Percentiles rank a stretch among this genome's conserved stretches.
Conservation (phyloP, 2,329 filamentous ascomycete genomes). For the Clarireedia paspali region DNA sequence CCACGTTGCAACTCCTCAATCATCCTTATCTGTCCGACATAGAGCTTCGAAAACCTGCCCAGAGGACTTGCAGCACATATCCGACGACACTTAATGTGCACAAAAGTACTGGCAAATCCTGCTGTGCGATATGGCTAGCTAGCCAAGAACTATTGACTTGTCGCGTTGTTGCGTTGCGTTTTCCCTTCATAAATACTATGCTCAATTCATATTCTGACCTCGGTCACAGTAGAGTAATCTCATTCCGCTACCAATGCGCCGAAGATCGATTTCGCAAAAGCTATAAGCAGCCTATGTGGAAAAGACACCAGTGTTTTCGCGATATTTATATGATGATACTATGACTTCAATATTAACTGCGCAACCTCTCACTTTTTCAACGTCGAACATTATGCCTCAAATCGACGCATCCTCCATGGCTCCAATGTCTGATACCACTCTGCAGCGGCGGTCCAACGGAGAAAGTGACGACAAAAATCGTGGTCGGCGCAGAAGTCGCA, state of each 20-base stretch:
- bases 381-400: slow-evolving; percentile 22
- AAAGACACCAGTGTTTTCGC: background rate
- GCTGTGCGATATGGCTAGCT: slow-evolving; percentile 4
- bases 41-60: background rate
- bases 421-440: slow-evolving; percentile 19
- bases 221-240: slow-evolving; percentile 9
- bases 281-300: background rate
- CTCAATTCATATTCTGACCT: slow-evolving; percentile 6
- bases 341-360: slow-evolving; percentile 29
- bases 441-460: slow-evolving; percentile 19
- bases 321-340: slow-evolving; percentile 13
- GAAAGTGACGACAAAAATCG: slow-evolving; percentile 25
- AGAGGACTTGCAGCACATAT: slow-evolving; percentile 8
- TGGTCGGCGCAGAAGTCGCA: slow-evolving; percentile 27
- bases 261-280: background rate
- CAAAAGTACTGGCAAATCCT: background rate
- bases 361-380: slow-evolving; percentile 21
- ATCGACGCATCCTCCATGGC: slow-evolving; percentile 21
- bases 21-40: slow-evolving; percentile 3
- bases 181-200: background rate
- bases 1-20: slow-evolving; percentile 9
- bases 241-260: slow-evolving; percentile 2
- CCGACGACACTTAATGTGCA: slow-evolving; percentile 2
- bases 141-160: background rate
- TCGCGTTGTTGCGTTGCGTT: background rate